Conservation (phyloP, 2,329 filamentous ascomycete species). For the Aspergillus tubingensis region DNA sequence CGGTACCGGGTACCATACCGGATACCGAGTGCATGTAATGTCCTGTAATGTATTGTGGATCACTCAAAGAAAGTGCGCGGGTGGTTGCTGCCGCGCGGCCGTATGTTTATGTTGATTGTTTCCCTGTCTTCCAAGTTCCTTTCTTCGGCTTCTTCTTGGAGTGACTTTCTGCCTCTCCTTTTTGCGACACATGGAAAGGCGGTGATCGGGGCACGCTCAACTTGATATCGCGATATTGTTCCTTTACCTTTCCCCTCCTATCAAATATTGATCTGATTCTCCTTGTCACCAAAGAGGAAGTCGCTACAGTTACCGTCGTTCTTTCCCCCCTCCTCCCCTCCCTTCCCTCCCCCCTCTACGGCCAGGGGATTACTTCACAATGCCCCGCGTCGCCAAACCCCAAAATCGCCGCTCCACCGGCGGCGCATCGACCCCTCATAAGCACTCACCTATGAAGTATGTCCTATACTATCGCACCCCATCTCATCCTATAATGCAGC, state of each 20-base stretch:
- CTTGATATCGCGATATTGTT: not conserved
- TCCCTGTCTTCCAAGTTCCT: not conserved
- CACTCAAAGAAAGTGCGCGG: conserved; percentile 18
- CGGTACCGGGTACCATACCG: no score
- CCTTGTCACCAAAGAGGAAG: no score
- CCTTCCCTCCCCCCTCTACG: not conserved
- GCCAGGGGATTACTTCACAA: conserved; percentile 33
- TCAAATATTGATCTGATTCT: no score
- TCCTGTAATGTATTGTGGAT: not conserved
- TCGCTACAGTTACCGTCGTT: no score
- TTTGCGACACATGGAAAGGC: not conserved
- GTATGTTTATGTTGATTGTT: conserved; percentile 45
- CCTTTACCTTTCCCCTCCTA: no score
- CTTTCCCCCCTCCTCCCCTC: not conserved
- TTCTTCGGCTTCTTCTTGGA: not conserved
- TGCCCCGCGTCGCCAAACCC: conserved; percentile 59
- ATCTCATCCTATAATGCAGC: not conserved
- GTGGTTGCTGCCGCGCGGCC: conserved; percentile 26
- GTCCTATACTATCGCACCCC: conserved; percentile 15
- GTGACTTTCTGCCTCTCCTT: no score
- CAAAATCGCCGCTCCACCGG: conserved; percentile 51
- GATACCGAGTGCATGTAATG: no score
- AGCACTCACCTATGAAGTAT: conserved; percentile 54
- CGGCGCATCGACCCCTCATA: conserved; percentile 53
- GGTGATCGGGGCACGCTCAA: no score